Conservation (phyloP, 805 yeast species). For the Wickerhamiella allomyrinae region DNA sequence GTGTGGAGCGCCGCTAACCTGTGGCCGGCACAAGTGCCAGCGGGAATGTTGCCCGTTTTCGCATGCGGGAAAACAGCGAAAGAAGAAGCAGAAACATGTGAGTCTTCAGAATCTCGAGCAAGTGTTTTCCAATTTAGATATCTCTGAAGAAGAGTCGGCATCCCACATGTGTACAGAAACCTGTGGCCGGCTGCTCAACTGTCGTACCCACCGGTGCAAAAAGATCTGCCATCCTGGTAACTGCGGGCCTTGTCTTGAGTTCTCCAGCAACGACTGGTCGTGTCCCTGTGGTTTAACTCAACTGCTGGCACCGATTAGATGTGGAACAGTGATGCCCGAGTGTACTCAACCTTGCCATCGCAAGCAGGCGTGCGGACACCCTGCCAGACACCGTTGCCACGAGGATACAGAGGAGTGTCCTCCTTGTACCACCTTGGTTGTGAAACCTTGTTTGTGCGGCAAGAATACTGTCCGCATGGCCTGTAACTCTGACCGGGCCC, state of each 20-base stretch:
- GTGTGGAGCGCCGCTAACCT: conserved; percentile 7
- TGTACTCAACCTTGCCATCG: conserved; percentile 19
- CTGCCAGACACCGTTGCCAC: conserved; percentile 17
- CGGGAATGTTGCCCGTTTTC: conserved; percentile 8
- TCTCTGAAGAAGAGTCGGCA: conserved; percentile 12
- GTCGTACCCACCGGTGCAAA: conserved; percentile 21
- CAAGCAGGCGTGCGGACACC: conserved; percentile 21
- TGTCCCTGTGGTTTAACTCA: conserved; percentile 23
- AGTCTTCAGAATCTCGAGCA: not conserved
- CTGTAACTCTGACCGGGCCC: conserved; percentile 48
- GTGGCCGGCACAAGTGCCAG: conserved; percentile 11
- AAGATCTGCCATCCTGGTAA: conserved; percentile 22
- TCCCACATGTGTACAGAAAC: conserved; percentile 20
- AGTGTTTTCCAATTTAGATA: not conserved
- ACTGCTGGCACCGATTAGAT: conserved; percentile 22
- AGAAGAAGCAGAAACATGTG: not conserved
- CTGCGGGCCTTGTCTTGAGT: conserved; percentile 22
- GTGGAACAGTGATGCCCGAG: conserved; percentile 21
- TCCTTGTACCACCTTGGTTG: conserved; percentile 26
- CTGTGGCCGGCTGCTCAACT: conserved; percentile 19
- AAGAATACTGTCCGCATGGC: conserved; percentile 37
- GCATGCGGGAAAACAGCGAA: not conserved
- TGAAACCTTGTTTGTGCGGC: conserved; percentile 49
- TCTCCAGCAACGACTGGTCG: conserved; percentile 19
- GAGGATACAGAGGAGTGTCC: conserved; percentile 9